These are phyloP conservation scores for Suillus subalutaceus DNA, from an alignment of 768 basidiomycete genomes.

Conservation along the genomic window DNA sequence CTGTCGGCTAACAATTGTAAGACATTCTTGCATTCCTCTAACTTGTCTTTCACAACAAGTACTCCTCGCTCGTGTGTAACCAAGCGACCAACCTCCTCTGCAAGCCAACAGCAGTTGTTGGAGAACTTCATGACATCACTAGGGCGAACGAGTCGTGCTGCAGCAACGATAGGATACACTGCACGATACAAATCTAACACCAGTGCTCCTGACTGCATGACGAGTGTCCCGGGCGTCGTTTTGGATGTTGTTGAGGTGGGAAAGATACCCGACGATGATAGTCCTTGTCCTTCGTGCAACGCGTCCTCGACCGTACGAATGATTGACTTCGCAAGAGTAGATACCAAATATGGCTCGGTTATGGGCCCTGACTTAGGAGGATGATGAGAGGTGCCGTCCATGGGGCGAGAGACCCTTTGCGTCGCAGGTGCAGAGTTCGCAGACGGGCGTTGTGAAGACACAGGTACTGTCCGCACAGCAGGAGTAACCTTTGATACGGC, in stretches of 20 bases:
- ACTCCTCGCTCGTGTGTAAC: conserved; percentile 31
- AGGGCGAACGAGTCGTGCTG: conserved; percentile 48
- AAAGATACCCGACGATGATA: conserved; percentile 61
- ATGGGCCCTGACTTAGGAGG: conserved; percentile 20
- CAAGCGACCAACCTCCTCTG: conserved; percentile 43
- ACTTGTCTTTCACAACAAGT: conserved; percentile 43
- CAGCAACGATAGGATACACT: conserved; percentile 69
- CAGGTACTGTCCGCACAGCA: conserved; percentile 31
- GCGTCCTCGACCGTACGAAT: conserved; percentile 60
- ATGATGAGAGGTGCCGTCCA: conserved; percentile 20
- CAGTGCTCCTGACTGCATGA: conserved; percentile 63
- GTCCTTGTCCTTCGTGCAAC: conserved; percentile 66
- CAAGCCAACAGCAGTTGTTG: conserved; percentile 79
- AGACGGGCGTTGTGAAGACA: conserved; percentile 40
- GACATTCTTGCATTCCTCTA: conserved; percentile 52
- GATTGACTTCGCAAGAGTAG: conserved; percentile 56
- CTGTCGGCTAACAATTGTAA: conserved; percentile 63
- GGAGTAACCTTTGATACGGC: conserved; percentile 30
- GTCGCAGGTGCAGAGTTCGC: conserved; percentile 37
- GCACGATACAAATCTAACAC: conserved; percentile 81
- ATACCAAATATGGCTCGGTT: conserved; percentile 62
- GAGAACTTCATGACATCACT: conserved; percentile 72
- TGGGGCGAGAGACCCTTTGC: conserved; percentile 20
- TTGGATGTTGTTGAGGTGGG: conserved; percentile 32
- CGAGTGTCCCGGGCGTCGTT: conserved; percentile 50